Conservation (phyloP, 257 asterid genomes). For the Solanum raphanifolium region DNA sequence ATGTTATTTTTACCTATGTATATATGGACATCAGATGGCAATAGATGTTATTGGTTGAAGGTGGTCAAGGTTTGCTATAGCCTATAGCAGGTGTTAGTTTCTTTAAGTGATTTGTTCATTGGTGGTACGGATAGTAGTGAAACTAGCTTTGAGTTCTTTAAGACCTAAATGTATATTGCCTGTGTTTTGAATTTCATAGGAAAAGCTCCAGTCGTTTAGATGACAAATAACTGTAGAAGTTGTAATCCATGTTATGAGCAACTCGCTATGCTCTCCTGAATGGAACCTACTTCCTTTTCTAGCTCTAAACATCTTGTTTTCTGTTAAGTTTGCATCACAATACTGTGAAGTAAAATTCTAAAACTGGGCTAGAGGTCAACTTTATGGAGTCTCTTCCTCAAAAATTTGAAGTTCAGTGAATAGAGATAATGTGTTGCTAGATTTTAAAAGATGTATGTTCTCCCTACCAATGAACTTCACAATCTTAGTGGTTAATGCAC, state of each 20-base stretch:
- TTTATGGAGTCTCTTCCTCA: neutral
- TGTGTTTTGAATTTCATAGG: neutral
- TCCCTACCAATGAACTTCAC: too few species aligned
- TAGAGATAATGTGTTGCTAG: neutral
- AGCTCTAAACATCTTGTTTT: neutral
- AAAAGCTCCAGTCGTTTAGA: neutral
- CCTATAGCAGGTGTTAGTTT: neutral
- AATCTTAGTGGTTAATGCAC: too few species aligned
- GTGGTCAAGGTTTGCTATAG: neutral
- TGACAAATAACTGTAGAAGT: neutral
- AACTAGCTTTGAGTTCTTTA: neutral
- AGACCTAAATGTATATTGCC: neutral
- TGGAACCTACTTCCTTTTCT: neutral
- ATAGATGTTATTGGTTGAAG: neutral
- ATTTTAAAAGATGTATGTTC: too few species aligned
- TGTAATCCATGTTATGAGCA: neutral
- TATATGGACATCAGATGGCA: neutral
- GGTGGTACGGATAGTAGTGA: neutral
- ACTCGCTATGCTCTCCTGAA: neutral
- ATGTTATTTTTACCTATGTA: neutral
- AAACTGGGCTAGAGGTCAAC: neutral
- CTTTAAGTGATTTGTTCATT: neutral
- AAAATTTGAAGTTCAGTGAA: neutral
- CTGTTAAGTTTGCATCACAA: neutral
- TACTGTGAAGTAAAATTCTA: neutral